These are phyloP conservation scores for Eimeria acervulina DNA, from an alignment of 169 alveolate species.

Conservation along the genomic window DNA sequence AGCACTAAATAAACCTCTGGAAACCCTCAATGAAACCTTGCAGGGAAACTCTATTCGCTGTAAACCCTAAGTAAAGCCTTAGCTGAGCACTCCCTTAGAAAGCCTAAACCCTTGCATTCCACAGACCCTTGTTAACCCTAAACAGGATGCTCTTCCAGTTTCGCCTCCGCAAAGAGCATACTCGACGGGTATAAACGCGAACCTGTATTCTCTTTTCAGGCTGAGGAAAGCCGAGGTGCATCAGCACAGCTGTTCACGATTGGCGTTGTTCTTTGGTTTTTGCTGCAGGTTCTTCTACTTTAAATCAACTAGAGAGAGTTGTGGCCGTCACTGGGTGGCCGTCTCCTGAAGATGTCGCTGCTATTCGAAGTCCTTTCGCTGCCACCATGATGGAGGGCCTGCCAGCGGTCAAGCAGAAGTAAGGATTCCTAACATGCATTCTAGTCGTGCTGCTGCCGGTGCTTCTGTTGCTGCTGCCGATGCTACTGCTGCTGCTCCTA, in stretches of 20 bases:
- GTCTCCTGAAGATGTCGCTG: slow-evolving; percentile 92
- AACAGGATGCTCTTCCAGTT: too few species aligned
- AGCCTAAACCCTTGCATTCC: too few species aligned
- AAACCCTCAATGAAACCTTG: too few species aligned
- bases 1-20: too few species aligned
- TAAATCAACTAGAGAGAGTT: slow-evolving; percentile 97
- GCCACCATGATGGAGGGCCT: slow-evolving; percentile 92
- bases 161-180: too few species aligned
- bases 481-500: neutral
- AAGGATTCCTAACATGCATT: neutral
- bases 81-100: too few species aligned
- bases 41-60: too few species aligned
- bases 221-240: neutral
- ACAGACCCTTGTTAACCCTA: too few species aligned
- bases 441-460: neutral
- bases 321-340: slow-evolving; percentile 97
- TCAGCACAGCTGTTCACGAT: neutral
- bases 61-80: too few species aligned
- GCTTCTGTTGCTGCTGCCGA: slow-evolving; percentile 28
- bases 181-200: too few species aligned
- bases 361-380: slow-evolving; percentile 93
- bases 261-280: neutral
- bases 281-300: slow-evolving; percentile 95
- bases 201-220: too few species aligned
- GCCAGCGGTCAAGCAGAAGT: slow-evolving; percentile 83